Base-by-base conservation (phyloP, 1,139 yeast genomes). In the Taiozyma onychis region DNA sequence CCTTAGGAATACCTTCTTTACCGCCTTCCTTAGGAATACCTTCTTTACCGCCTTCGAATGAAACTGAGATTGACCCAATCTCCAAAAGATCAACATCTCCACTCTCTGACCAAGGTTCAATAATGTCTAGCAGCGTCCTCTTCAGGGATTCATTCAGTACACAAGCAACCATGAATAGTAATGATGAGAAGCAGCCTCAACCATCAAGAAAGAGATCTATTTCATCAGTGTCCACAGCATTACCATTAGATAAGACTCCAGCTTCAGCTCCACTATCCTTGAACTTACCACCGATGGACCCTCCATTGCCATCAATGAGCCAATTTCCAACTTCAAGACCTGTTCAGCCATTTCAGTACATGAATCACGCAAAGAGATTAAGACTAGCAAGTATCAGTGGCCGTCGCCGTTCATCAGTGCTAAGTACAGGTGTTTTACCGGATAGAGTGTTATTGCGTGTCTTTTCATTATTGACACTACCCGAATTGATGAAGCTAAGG, bases 401-500 rank as follows among this genome's bases (percentile, higher is more conserved):
- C n/a, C 55, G 69, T 3, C 70, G 85, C 50, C 69, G 87, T 49
- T 79, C 86, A 0, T 81, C 88, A 0, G 69, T 80, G 3, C 66
- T 83, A 48, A 73, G 77, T 21, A 73, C 76, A 24, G 81, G 85
- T 3, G 78, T 82, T 1, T 67, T 84, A 39, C 82, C 88, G 0
- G 90, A 84, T 60, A 68, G 77, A 14, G 63, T 83, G 2, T 68
- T 83, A 44, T 63, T 83, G 28, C 69, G 69, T 49, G 75, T 82
- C 2, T 83, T 85, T 57, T 75, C 76, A 48, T 71, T 71, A 51
- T 64, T 84, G 48, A 72, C 77, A 7, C 66, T 85, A 39, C 82
- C 82, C 1, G 76, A 76, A 13, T 66, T 83, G 51, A 81, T 84
- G 87, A 76, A 71, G 57, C 61, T 81, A 55, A 68, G 85, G 49